Evolutionary conservation across 1,284 basidiomycete genomes (phyloP).

Genomic region (Ceratobasidium sp.): DNA sequence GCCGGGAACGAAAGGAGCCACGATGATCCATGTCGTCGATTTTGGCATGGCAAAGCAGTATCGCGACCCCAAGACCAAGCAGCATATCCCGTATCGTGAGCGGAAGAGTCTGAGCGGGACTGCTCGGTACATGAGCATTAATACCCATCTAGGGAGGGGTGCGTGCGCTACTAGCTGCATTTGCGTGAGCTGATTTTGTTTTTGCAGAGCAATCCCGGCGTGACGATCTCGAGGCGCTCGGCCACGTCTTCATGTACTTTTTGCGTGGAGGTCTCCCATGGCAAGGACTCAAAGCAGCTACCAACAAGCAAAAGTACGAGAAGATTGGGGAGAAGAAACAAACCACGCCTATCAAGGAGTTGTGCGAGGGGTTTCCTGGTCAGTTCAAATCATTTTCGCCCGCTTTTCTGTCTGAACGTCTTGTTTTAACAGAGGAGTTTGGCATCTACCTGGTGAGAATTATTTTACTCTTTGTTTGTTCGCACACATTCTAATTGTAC

Average conservation of each 20-base stretch:
- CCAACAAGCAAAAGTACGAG: slow-evolving; percentile 98
- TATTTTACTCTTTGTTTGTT: background rate
- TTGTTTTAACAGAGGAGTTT: slow-evolving; percentile 70
- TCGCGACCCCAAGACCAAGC: slow-evolving; percentile 94
- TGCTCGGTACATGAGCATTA: slow-evolving; percentile 97
- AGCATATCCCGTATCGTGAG: slow-evolving; percentile 96
- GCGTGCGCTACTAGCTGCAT: slow-evolving; percentile 46
- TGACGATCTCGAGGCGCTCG: slow-evolving; percentile 93
- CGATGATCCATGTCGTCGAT: slow-evolving; percentile 68
- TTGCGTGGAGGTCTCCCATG: slow-evolving; percentile 87
- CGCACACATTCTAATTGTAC: slow-evolving; percentile 2
- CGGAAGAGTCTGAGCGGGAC: slow-evolving; percentile 90
- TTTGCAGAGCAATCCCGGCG: slow-evolving; percentile 85
- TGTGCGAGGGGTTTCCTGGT: slow-evolving; percentile 93
- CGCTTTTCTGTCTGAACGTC: slow-evolving; percentile 23
- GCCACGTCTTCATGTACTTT: slow-evolving; percentile 99
- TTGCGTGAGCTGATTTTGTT: slow-evolving; percentile 9
- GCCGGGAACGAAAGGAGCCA: slow-evolving; percentile 84
- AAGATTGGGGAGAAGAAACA: slow-evolving; percentile 99
- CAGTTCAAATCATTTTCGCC: slow-evolving; percentile 48
- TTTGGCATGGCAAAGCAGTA: slow-evolving; percentile 99
- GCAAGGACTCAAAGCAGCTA: slow-evolving; percentile 61
- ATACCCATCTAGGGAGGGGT: slow-evolving; percentile 93
- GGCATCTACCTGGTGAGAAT: slow-evolving; percentile 68
- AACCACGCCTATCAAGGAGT: slow-evolving; percentile 91